Evolutionary conservation across 2,329 filamentous ascomycete genomes (phyloP), one percentile per base, ranked within the genome.

Genomic region (Alternaria rosae): DNA sequence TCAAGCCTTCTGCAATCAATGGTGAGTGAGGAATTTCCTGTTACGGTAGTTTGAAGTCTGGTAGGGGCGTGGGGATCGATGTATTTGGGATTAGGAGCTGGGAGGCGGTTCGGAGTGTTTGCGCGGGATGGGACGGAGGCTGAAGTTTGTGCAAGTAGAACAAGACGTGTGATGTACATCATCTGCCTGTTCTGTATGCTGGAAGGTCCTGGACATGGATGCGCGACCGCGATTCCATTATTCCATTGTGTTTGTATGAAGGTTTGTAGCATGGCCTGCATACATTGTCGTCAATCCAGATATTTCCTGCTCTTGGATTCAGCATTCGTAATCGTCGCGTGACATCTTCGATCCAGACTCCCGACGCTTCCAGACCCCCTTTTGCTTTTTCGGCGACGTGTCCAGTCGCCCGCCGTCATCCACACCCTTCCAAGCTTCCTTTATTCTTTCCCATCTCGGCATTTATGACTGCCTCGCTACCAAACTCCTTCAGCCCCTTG

Each of bases 391-490:
- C 21, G 28, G 47, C 28, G 47, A 38, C 20, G 30, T 25, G 13
- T 25, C 30, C 30, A 23, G 13, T 51, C 47, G 47, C 47, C 47
- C 47, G 47, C 47, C 5, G 28, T 12, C 11, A 51, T 51, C 30
- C 11, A 51, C 35, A 30, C 28, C 21, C 35, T 12, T 51, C 30
- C 30, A 35, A 30, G 20, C 21, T 51, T 38, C 35, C 30, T 21
- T 25, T 32, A 30, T 51, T 51, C 28, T 23, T 51, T 51, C 47
- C 47, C 20, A 21, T 51, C 20, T 51, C 30, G 47, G 47, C 47
- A 8, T 38, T 20, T 25, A 51, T 51, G 47, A 38, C 47, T 51
- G 30, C 47, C 35, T 51, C 47, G 47, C 30, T 51, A 51, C 47
- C 47, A 38, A 21, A 23, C 35, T 51, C 21, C 47, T 1, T 1